A percentile compares a stretch with the other conserved stretches of the same genome.
Evolutionary conservation across 768 basidiomycete genomes (phyloP).

Genomic region (Fistulinella prunicolor): DNA sequence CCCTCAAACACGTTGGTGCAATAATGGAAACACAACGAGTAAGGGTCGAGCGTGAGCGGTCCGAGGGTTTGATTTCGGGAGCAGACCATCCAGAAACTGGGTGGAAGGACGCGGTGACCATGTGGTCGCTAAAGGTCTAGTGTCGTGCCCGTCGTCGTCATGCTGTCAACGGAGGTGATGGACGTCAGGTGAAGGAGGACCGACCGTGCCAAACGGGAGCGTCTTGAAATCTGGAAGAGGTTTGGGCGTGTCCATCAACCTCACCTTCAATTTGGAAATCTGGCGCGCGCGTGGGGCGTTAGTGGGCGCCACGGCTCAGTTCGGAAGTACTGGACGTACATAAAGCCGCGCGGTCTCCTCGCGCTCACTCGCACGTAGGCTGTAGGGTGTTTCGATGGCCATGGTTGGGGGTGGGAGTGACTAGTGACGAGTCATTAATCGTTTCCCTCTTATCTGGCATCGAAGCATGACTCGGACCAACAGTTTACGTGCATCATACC

Average conservation of each 20-base stretch:
- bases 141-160: too few relatives aligned
- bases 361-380: background rate
- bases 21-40: conserved; percentile 57
- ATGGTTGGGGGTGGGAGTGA: background rate
- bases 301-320: too few relatives aligned
- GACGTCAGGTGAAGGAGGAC: conserved; percentile 7
- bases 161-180: too few relatives aligned
- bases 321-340: conserved; percentile 13
- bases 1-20: conserved; percentile 61
- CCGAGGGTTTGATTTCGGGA: conserved; percentile 71
- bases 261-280: conserved; percentile 56
- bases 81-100: conserved; percentile 64
- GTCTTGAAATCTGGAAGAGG: conserved; percentile 45
- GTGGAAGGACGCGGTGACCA: conserved; percentile 66
- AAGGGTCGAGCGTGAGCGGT: conserved; percentile 57
- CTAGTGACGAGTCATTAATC: background rate
- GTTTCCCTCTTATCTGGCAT: too few relatives aligned
- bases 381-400: background rate
- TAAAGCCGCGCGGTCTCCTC: conserved; percentile 13
- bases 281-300: too few relatives aligned
- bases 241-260: conserved; percentile 46
- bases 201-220: conserved; percentile 57
- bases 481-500: too few relatives aligned
- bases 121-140: conserved; percentile 55
- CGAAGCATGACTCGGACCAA: too few relatives aligned